phyloP scores from a whole-genome alignment of 2,329 filamentous ascomycete species.

The Chaetomiaceae sp. region DNA sequence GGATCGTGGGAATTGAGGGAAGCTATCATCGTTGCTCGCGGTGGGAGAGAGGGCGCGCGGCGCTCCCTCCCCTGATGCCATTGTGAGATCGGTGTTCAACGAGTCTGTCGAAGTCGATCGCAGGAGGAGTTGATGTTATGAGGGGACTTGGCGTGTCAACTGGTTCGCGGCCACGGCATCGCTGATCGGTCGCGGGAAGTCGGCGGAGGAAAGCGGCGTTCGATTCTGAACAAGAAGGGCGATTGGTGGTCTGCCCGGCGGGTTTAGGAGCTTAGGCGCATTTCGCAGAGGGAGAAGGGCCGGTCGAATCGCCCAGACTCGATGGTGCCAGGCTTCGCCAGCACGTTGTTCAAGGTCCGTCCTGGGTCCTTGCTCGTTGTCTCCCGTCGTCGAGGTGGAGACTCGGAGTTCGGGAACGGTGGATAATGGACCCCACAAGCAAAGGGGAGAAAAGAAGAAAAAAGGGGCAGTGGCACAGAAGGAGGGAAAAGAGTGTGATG shows the following conservation, averaged over 20 bases:
- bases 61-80: constrained; percentile 31
- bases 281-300: not conserved
- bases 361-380: too few relatives aligned
- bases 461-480: not conserved
- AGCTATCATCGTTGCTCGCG: constrained; percentile 34
- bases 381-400: too few relatives aligned
- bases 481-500: constrained; percentile 12
- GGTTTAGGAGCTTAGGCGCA: constrained; percentile 22
- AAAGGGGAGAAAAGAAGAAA: not conserved
- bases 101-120: not conserved
- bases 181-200: not conserved
- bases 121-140: constrained; percentile 1
- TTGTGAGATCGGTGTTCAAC: constrained; percentile 8
- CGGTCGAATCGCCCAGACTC: too few relatives aligned
- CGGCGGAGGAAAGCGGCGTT: too few relatives aligned
- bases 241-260: too few relatives aligned
- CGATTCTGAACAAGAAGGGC: too few relatives aligned
- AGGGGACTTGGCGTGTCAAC: constrained; percentile 8
- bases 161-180: constrained; percentile 8
- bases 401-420: too few relatives aligned
- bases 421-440: too few relatives aligned
- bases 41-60: constrained; percentile 34
- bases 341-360: too few relatives aligned
- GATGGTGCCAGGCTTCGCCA: too few relatives aligned
- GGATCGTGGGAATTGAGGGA: constrained; percentile 39